phyloP scores from a whole-genome alignment of 306 rosid species.

The Echinosophora koreensis region DNA sequence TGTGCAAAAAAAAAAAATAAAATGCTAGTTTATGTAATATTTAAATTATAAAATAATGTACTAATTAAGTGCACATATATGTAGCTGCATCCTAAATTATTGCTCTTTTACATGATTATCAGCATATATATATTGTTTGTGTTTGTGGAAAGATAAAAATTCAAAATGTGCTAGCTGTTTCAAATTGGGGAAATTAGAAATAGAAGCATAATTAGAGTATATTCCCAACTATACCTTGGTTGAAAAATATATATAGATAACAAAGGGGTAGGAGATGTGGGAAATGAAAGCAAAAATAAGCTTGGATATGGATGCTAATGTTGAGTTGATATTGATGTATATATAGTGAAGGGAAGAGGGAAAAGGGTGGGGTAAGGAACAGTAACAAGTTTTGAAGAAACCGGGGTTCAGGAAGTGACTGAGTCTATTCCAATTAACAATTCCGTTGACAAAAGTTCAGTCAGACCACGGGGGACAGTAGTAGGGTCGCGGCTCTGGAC shows the following conservation, averaged over 20 bases:
- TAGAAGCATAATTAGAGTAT: background rate
- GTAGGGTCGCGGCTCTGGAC: constrained; percentile 21
- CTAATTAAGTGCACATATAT: constrained; percentile 12
- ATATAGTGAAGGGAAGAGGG: constrained; percentile 49
- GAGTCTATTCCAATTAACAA: constrained; percentile 39
- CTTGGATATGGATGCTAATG: constrained; percentile 15
- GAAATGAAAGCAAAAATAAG: background rate
- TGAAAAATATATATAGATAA: constrained; percentile 28
- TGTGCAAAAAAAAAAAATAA: background rate
- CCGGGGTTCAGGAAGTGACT: constrained; percentile 47
- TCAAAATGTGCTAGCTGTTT: background rate
- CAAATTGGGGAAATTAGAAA: background rate
- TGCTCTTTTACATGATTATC: background rate
- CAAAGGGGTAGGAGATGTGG: background rate
- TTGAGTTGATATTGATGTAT: constrained; percentile 34
- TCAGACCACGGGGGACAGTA: constrained; percentile 49
- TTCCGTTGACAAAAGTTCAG: constrained; percentile 64
- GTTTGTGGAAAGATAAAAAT: background rate
- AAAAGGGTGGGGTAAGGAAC: constrained; percentile 32
- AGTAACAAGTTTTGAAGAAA: constrained; percentile 62
- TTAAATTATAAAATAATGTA: background rate
- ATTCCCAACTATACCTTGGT: constrained; percentile 28
- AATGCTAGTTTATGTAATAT: background rate
- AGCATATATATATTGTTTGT: background rate
- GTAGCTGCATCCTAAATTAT: background rate